A percentile compares a stretch with the other conserved stretches of the same genome.
Evolutionary conservation across 352 stramenopile species (phyloP).

Genomic region (Phytophthora agathidicida): DNA sequence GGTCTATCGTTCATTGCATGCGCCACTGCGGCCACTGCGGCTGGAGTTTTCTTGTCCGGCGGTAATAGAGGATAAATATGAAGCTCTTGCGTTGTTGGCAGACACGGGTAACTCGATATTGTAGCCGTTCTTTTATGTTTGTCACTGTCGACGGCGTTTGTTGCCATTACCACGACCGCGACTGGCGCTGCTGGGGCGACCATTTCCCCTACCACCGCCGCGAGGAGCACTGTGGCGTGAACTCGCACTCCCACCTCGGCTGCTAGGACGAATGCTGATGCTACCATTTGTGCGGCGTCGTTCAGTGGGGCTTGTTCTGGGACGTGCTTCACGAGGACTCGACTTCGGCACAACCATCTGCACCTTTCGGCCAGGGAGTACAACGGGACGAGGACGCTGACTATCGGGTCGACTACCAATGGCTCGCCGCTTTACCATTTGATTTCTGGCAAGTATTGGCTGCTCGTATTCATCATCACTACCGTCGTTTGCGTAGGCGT

Average conservation of each 20-base stretch:
- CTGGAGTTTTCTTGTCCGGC: constrained; percentile 44
- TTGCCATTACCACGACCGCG: constrained; percentile 21
- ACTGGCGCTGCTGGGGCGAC: constrained; percentile 2
- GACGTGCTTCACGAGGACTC: constrained; percentile 10
- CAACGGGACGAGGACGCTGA: neutral
- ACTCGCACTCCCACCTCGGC: constrained; percentile 1
- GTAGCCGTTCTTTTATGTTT: neutral
- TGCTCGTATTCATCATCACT: constrained; percentile 17
- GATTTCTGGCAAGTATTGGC: constrained; percentile 7
- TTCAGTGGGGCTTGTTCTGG: constrained; percentile 3
- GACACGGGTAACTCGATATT: neutral
- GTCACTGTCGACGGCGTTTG: constrained; percentile 33
- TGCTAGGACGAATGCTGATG: neutral
- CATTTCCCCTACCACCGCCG: constrained; percentile 8
- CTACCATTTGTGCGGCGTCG: constrained; percentile 11
- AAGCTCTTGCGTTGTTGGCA: constrained; percentile 3
- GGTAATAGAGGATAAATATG: constrained; percentile 34
- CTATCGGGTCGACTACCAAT: constrained; percentile 1
- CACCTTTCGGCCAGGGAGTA: constrained; percentile 28
- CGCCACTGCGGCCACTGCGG: constrained; percentile 51
- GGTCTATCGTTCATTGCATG: constrained; percentile 61
- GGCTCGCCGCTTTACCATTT: constrained; percentile 24
- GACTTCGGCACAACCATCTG: constrained; percentile 27
- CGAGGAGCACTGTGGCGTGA: constrained; percentile 6
- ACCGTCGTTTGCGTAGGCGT: constrained; percentile 8